Evolutionary conservation across 176 grass and related monocot species (phyloP), one percentile per base, ranked within the genome.

Genomic region (Dendrocalamus sinicus): DNA sequence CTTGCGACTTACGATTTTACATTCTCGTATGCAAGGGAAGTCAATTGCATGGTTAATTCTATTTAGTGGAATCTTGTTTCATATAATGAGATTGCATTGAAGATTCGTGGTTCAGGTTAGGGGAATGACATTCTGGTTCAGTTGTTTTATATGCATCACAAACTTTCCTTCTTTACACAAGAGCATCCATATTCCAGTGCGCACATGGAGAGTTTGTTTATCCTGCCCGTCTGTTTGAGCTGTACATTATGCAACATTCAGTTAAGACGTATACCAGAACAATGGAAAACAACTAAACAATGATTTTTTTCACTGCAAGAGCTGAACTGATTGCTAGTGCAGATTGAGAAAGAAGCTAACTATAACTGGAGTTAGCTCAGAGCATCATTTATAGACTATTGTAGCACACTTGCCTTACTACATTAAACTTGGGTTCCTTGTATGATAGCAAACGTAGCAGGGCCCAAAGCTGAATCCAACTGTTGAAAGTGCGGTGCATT

Each of bases 261-360:
- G 4, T 11, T 14, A 20, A 4, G 0, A 76, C 69, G 16, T 8
- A 65, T 67, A 4, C 45, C 50, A 3, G 22, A 67, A 14, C 5
- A 53, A 79, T 43, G 0, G 14, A 60, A 30, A 78, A 82, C 9
- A 47, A 39, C 22, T 0, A 28, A 78, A 45, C 14, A 45, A 32
- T 63, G 1, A 3, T 0, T 7, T 32, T 43, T n/a, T 70, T 15
- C 41, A 35, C 1, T 58, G 24, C 58, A 67, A 80, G 17, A 77
- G 43, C 77, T 54, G 46, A 50, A 57, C 37, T 76, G 78, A 67
- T 59, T 81, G 78, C 65, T 77, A 45, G 17, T 85, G 35, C 81
- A 57, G 47, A 66, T 82, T 28, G 72, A 73, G 66, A 83, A 82
- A 61, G 59, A 44, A 86, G 37, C 66, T 10, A 58, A 65, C 57